phyloP scores from a whole-genome alignment of 2,329 filamentous ascomycete genomes.

The Capronia americana region DNA sequence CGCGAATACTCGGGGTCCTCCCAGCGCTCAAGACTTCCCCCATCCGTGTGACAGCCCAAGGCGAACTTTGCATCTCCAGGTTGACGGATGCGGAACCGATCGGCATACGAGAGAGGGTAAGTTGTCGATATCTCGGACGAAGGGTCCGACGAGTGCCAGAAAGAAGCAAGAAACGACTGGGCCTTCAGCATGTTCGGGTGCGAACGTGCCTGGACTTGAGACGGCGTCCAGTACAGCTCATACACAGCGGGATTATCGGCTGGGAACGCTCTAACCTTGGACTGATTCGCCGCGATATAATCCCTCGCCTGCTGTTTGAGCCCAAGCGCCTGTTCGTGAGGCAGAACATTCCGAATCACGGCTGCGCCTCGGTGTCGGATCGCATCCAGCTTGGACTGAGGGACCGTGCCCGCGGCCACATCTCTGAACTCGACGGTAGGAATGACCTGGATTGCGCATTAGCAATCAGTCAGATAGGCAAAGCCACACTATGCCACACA shows the following conservation, averaged over 20 bases:
- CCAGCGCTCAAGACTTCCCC: slow-evolving; percentile 77
- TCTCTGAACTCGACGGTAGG: slow-evolving; percentile 52
- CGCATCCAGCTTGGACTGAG: slow-evolving; percentile 52
- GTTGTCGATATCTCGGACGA: slow-evolving; percentile 54
- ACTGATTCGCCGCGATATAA: slow-evolving; percentile 68
- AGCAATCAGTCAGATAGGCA: not conserved
- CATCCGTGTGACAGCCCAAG: slow-evolving; percentile 75
- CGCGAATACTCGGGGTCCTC: slow-evolving; percentile 71
- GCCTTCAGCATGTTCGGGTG: slow-evolving; percentile 68
- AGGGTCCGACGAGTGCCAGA: slow-evolving; percentile 66
- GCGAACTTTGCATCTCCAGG: slow-evolving; percentile 75
- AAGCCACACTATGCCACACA: not conserved
- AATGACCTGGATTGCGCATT: slow-evolving; percentile 45
- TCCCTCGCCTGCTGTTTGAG: slow-evolving; percentile 70
- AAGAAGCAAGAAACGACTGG: slow-evolving; percentile 66
- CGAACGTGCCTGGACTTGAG: slow-evolving; percentile 71
- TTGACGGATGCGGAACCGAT: slow-evolving; percentile 73
- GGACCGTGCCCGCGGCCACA: slow-evolving; percentile 47
- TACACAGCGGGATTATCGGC: slow-evolving; percentile 71
- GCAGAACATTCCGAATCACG: slow-evolving; percentile 70
- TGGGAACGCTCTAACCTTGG: slow-evolving; percentile 65
- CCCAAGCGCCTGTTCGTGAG: slow-evolving; percentile 65
- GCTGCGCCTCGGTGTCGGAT: slow-evolving; percentile 67
- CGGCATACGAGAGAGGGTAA: slow-evolving; percentile 71
- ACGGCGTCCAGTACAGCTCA: slow-evolving; percentile 75